A percentile compares a stretch with the other conserved stretches of the same genome.
phyloP scores from a whole-genome alignment of 768 basidiomycete genomes.

The Macrolepiota dolichaula region DNA sequence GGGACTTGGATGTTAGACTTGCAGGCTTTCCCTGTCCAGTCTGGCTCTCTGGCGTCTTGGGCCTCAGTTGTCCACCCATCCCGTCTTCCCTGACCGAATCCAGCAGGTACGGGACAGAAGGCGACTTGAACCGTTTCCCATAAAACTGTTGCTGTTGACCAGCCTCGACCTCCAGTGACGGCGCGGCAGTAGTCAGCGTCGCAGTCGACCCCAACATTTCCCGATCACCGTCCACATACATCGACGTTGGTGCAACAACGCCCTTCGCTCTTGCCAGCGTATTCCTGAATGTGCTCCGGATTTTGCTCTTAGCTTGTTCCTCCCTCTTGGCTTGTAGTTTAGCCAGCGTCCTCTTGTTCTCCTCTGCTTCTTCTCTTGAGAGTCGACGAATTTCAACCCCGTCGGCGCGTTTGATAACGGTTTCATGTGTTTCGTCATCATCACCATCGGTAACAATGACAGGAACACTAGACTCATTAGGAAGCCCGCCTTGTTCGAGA shows the following conservation, averaged over 20 bases:
- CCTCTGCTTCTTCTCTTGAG: constrained; percentile 19
- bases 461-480: constrained; percentile 26
- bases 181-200: not conserved
- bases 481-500: constrained; percentile 46
- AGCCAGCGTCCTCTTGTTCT: constrained; percentile 23
- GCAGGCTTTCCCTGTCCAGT: constrained; percentile 42
- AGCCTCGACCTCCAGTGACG: not conserved
- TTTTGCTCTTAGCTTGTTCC: constrained; percentile 22
- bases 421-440: constrained; percentile 16
- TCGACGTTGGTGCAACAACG: constrained; percentile 21
- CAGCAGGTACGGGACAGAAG: constrained; percentile 8
- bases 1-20: constrained; percentile 40
- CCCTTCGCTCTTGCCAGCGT: constrained; percentile 26
- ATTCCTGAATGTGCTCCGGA: constrained; percentile 32
- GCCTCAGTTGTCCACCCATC: too few species aligned
- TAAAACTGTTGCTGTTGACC: constrained; percentile 1
- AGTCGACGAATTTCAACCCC: constrained; percentile 9
- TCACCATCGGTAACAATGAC: constrained; percentile 12
- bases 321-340: constrained; percentile 23
- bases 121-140: constrained; percentile 9
- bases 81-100: constrained; percentile 1
- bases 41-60: constrained; percentile 17
- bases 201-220: not conserved
- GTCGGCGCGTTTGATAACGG: constrained; percentile 17
- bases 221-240: constrained; percentile 10